Evolutionary conservation across 441 rosid genomes (phyloP), one percentile per base, ranked within the genome.

Genomic region (Raphanus hybrid): DNA sequence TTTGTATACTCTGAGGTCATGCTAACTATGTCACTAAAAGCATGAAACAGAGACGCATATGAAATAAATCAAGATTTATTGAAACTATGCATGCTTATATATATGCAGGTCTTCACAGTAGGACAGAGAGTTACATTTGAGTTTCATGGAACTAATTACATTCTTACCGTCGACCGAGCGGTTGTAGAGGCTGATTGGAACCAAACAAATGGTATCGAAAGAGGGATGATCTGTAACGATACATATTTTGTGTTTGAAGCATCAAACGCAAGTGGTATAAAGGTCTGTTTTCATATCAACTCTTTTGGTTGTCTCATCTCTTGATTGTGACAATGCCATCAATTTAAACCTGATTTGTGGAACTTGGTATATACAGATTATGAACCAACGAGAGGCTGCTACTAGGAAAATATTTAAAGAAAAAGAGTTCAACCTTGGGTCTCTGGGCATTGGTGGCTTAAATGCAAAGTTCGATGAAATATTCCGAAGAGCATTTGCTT

Each of bases 401-500:
- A 52, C 58, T 52, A 15, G 58, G 2, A 52, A 52, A 52, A 52
- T 52, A 52, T 15, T 52, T 15, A 52, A 15, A 15, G 58, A 6
- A 52, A 15, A 52, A 7, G 58, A 52, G 58, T 52, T 50, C 8
- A 15, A 52, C 58, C 20, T 2, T 52, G 8, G 6, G 58, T 15
- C 58, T 52, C 58, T 52, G 3, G 58, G 20, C 23, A 52, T 52
- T 52, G 58, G 58, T 52, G 58, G 23, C 58, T 52, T 52, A 15
- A 52, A 52, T 52, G 58, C 23, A 52, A 20, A 6, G 20, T 52
- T 52, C 6, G 58, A 2, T 52, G 58, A 96, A 84, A 91, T 96
- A 82, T 96, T 96, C 86, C 87, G 99, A 86, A 86, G 99, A 88
- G 99, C 98, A 80, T 96, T 96, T 86, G 96, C 97, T 45, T 96